These are phyloP conservation scores for Eimeria necatrix DNA, from an alignment of 169 alveolate genomes.

Conservation along the genomic window DNA sequence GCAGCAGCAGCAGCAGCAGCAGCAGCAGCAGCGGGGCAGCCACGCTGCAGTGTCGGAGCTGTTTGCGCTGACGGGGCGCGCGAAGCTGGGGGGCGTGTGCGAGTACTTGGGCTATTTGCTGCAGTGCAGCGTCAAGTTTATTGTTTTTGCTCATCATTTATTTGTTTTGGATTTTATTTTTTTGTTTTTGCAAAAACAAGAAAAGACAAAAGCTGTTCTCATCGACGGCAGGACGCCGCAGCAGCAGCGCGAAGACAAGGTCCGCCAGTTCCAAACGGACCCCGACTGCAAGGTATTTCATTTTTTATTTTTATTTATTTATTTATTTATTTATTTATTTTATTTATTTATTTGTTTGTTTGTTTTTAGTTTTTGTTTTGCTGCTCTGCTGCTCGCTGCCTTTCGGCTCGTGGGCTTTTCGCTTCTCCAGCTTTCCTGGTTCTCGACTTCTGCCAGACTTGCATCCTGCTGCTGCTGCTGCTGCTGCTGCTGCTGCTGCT, in stretches of 20 bases:
- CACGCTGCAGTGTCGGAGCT: conserved; percentile 81
- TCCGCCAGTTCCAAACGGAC: conserved; percentile 94
- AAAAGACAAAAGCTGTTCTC: conserved; percentile 87
- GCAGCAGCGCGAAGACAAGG: conserved; percentile 92
- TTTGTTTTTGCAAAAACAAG: conserved; percentile 28
- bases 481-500: no score
- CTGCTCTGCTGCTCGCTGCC: no score
- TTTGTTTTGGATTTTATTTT: conserved; percentile 95
- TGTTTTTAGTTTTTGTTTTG: no score
- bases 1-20: no score
- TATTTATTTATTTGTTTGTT: no score
- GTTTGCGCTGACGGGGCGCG: conserved; percentile 96
- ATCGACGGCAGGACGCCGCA: conserved; percentile 97
- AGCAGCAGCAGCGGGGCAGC: no score
- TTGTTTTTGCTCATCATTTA: conserved; percentile 97
- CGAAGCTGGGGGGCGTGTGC: conserved; percentile 94
- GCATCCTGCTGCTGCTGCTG: no score
- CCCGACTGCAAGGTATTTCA: conserved; percentile 82
- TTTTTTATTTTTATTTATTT: no score
- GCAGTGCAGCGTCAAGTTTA: conserved; percentile 93
- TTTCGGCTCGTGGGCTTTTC: no score
- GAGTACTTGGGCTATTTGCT: conserved; percentile 95
- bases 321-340: no score
- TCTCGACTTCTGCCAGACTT: no score
- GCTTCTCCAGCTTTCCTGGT: no score